phyloP scores from a whole-genome alignment of 1,139 yeast species.

The Suhomyces maxii region DNA sequence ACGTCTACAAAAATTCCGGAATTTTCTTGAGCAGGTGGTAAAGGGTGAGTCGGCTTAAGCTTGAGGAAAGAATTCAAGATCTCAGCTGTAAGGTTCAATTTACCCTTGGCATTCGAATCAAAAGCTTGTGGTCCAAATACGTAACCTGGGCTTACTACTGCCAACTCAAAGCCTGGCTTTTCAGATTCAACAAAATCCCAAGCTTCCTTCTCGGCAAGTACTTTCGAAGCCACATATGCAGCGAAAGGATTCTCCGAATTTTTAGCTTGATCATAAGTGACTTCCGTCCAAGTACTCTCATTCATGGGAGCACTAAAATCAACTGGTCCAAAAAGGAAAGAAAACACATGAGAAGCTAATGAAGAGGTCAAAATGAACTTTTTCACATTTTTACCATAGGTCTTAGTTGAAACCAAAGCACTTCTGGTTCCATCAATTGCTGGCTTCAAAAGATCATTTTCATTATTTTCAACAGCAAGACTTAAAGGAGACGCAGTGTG shows the following conservation, averaged over 20 bases:
- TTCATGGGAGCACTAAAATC: conserved; percentile 14
- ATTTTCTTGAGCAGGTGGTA: conserved; percentile 16
- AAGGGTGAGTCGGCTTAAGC: conserved; percentile 19
- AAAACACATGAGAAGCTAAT: conserved; percentile 16
- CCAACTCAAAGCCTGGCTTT: conserved; percentile 18
- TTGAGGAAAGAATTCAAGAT: conserved; percentile 21
- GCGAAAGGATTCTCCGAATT: conserved; percentile 12
- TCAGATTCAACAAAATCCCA: conserved; percentile 39
- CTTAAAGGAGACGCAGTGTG: conserved; percentile 16
- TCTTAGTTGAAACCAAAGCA: conserved; percentile 23
- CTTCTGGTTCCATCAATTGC: conserved; percentile 27
- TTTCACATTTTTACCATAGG: conserved; percentile 25
- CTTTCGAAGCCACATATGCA: conserved; percentile 38
- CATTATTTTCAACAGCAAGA: conserved; percentile 6
- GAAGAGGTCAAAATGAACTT: conserved; percentile 33
- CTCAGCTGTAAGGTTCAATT: conserved; percentile 21
- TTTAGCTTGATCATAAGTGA: conserved; percentile 33
- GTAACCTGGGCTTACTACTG: conserved; percentile 21
- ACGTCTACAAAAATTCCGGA: conserved; percentile 3
- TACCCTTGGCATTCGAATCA: conserved; percentile 16
- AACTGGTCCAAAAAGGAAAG: neutral
- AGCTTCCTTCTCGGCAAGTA: conserved; percentile 42
- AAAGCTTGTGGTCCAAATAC: conserved; percentile 33
- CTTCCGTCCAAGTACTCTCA: conserved; percentile 43
- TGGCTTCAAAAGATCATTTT: conserved; percentile 13